Evolutionary conservation across 1,139 yeast genomes (phyloP), one percentile per base, ranked within the genome.

Genomic region (Chernovozyma aurita): DNA sequence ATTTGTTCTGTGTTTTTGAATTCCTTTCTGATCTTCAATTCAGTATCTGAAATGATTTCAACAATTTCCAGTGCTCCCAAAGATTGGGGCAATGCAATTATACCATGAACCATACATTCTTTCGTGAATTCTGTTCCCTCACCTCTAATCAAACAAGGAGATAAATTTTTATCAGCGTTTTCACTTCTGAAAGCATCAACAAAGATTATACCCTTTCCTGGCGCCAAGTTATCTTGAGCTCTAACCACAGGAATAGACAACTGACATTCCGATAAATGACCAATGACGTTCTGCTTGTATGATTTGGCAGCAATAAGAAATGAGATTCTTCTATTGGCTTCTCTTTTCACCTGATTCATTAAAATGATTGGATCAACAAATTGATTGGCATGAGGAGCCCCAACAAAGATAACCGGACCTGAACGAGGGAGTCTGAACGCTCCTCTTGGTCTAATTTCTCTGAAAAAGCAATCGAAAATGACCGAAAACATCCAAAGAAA

Each of bases 311-410:
- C 98, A 39, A 88, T 84, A 46, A 90, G 66, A 52, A 90, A 90
- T 18, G 95, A 84, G 22, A 90, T 76, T 37, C 97, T 67, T 44
- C 95, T 70, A 21, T 78, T 73, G 4, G 85, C 78, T 45, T 81
- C 86, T 37, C 72, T 70, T 46, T 80, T 78, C 24, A 87, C 88
- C 53, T 85, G 94, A 36, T 84, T 81, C 86, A 86, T 80, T 38
- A 92, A 68, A 36, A 88, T 73, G 39, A 87, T 72, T 1, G 97
- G 96, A 54, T 92, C 98, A 27, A 90, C 94, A 50, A 92, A 92
- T 58, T 90, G 98, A 59, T 90, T 92, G 25, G 96, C 95, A 63
- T 90, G 98, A 7, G 97, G 97, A 7, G 97, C 98, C 2, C 94
- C 97, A 31, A 92, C 97, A 53, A 92, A 86, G 39, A 92, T 88